Conservation (phyloP, 768 basidiomycete genomes). For the Suillus paluster region DNA sequence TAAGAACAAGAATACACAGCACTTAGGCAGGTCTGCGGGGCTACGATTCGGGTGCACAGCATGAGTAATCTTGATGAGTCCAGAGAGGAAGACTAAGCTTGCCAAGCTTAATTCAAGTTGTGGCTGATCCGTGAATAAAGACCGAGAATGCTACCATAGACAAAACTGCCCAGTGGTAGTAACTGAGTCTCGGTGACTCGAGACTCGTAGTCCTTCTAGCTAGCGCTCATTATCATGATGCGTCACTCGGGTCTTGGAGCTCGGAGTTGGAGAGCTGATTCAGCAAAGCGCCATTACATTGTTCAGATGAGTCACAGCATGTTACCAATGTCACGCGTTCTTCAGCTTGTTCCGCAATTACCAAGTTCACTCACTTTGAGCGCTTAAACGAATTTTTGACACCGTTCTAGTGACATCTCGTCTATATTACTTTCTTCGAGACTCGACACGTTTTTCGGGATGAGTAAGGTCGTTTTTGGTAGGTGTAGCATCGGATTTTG, state of each 20-base stretch:
- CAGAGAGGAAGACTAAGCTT: too few species aligned
- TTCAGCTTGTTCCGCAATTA: not conserved
- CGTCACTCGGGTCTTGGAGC: not conserved
- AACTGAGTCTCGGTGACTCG: not conserved
- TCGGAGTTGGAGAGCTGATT: not conserved
- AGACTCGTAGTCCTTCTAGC: too few species aligned
- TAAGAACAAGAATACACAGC: too few species aligned
- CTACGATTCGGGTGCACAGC: not conserved
- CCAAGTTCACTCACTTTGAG: not conserved
- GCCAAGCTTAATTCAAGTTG: too few species aligned
- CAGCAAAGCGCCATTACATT: not conserved
- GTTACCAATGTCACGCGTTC: not conserved
- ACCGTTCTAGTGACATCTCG: not conserved
- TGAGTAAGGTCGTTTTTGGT: constrained; percentile 82
- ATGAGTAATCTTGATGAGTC: not conserved
- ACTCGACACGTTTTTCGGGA: constrained; percentile 22
- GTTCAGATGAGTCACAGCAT: not conserved
- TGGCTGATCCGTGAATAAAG: too few species aligned
- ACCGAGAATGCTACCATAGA: not conserved
- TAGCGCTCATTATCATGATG: too few species aligned
- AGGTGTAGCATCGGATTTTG: constrained; percentile 24
- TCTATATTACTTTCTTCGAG: not conserved
- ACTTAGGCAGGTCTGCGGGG: too few species aligned
- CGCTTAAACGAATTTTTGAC: not conserved
- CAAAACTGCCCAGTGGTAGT: not conserved